Percentiles rank a stretch among this genome's conserved stretches.
Conservation (phyloP, 352 stramenopile genomes). For the Phytopythium vexans region DNA sequence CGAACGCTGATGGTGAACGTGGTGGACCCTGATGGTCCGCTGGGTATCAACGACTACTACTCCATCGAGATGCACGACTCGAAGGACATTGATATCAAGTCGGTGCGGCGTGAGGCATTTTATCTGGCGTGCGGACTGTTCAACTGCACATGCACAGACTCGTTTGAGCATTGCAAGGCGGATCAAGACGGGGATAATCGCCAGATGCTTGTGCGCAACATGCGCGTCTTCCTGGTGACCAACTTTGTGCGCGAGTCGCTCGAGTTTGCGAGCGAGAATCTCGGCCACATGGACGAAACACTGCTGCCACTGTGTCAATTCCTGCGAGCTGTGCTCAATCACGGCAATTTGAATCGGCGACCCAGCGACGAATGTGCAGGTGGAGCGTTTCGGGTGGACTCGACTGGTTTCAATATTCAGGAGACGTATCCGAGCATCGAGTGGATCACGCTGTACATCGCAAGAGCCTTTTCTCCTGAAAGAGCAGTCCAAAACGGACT, state of each 20-base stretch:
- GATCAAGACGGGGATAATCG: constrained; percentile 2
- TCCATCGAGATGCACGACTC: constrained; percentile 33
- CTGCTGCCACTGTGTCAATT: constrained; percentile 66
- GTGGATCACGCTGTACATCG: constrained; percentile 34
- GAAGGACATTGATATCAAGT: constrained; percentile 28
- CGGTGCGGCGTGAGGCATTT: constrained; percentile 70
- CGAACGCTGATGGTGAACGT: constrained; percentile 73
- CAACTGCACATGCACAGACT: constrained; percentile 52
- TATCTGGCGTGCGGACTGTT: constrained; percentile 77
- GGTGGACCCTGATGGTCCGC: constrained; percentile 70
- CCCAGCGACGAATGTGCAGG: not conserved
- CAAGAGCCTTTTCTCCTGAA: constrained; percentile 19
- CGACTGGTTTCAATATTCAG: constrained; percentile 23
- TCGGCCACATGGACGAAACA: constrained; percentile 41
- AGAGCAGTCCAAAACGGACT: constrained; percentile 22
- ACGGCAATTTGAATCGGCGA: constrained; percentile 46
- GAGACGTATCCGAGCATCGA: constrained; percentile 27
- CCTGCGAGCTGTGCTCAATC: constrained; percentile 60
- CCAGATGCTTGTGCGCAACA: constrained; percentile 17
- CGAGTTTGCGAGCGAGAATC: constrained; percentile 19
- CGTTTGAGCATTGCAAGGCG: constrained; percentile 54
- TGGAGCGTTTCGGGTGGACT: not conserved
- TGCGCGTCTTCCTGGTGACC: constrained; percentile 59
- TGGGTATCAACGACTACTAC: constrained; percentile 84
- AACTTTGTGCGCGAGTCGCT: constrained; percentile 57